Evolutionary conservation across 2,329 filamentous ascomycete genomes (phyloP), one percentile per base, ranked within the genome.

Genomic region (Penicillium sp.): DNA sequence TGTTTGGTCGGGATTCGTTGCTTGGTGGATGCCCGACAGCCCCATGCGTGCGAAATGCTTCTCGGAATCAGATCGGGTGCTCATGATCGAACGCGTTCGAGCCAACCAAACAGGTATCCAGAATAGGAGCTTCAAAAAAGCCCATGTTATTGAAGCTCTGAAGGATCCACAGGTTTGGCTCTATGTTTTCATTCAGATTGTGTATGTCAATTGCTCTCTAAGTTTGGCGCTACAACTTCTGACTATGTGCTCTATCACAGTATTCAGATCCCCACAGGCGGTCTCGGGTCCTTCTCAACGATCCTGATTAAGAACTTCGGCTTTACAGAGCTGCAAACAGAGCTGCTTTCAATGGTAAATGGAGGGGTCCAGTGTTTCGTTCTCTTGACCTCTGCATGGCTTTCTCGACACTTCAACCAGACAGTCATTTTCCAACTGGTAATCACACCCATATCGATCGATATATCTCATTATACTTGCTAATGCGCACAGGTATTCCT

Each of bases 311-410:
- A 81, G 53, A 76, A 78, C 36, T 85, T 91, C 54, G 76, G 84
- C 0, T 91, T 90, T 66, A 78, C 74, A 0, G 73, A 76, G 0
- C 76, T 90, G 3, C 74, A 91, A 70, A 89, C 87, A 0, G 86
- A 89, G 69, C 77, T 91, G 0, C 75, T 91, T 24, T 81, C 86
- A 44, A 91, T 91, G 82, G 87, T 89, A 0, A 77, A 89, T 1
- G 88, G 88, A 8, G 83, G 81, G n/a, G 87, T 87, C 61, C 89
- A 89, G 59, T 88, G 90, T 58, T 75, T 85, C 40, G 81, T 89
- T 1, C 78, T 91, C 3, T 74, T 90, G 13, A 76, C 76, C 2
- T 87, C 85, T 0, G 81, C 83, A 1, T 34, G 32, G 32, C 32
- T 34, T 14, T 34, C 32, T 11, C 32, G 32, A 14, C 32, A 8